Conservation (phyloP, 1,139 yeast genomes). For the Pichia kudriavzevii region DNA sequence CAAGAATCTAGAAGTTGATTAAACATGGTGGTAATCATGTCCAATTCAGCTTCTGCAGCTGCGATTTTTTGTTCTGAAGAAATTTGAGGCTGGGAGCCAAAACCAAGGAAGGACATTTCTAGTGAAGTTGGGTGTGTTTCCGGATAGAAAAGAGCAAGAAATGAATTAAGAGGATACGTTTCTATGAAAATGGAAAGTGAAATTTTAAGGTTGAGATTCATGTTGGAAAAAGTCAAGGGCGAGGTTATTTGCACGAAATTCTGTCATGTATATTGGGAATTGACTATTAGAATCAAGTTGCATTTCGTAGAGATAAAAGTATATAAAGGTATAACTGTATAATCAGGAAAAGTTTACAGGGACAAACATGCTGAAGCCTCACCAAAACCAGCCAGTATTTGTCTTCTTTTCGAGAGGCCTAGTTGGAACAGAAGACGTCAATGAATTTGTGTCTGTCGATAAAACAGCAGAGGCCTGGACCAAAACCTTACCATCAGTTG, state of each 20-base stretch:
- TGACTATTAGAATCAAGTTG: too few species aligned
- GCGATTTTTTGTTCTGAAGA: conserved; percentile 67
- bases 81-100: conserved; percentile 60
- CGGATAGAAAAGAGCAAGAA: neutral
- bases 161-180: neutral
- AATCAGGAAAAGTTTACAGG: neutral
- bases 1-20: conserved; percentile 79
- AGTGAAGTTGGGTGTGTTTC: neutral
- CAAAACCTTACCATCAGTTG: conserved; percentile 33
- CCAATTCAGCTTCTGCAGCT: conserved; percentile 88
- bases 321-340: neutral
- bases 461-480: conserved; percentile 34
- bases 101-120: conserved; percentile 71
- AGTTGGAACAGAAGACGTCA: too few species aligned
- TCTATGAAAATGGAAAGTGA: too few species aligned
- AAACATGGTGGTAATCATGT: conserved; percentile 96
- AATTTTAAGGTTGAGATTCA: too few species aligned
- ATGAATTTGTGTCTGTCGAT: conserved; percentile 5
- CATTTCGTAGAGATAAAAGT: too few species aligned
- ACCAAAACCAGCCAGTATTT: conserved; percentile 13
- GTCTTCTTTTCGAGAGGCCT: too few species aligned
- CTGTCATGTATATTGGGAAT: too few species aligned
- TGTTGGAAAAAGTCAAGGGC: too few species aligned
- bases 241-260: conserved; percentile 5
- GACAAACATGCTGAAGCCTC: neutral